Conservation (phyloP, 768 basidiomycete genomes). For the Podaxis sp. region DNA sequence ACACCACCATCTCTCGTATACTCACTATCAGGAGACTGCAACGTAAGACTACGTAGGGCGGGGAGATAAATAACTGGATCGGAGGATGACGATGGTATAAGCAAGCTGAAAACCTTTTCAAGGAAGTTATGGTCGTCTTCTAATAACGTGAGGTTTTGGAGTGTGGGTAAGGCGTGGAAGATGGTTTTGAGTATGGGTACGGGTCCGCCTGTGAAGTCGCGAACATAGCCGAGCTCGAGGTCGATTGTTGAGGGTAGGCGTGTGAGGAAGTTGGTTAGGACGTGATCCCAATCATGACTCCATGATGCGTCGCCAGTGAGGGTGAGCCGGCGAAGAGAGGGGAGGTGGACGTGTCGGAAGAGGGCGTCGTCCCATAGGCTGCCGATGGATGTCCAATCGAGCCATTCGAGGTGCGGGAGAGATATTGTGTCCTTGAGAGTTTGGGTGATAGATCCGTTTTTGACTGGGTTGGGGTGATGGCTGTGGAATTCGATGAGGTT, state of each 20-base stretch:
- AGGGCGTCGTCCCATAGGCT: slow-evolving; percentile 13
- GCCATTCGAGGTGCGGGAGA: slow-evolving; percentile 4
- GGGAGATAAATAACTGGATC: slow-evolving; percentile 3
- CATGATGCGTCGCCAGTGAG: slow-evolving; percentile 4
- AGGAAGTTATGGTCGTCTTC: slow-evolving; percentile 10
- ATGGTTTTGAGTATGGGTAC: background rate
- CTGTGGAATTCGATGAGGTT: slow-evolving; percentile 10
- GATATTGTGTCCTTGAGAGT: background rate
- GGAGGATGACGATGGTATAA: slow-evolving; percentile 1
- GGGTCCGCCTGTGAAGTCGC: background rate
- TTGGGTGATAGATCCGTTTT: background rate
- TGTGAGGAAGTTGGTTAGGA: background rate
- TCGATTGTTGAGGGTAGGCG: background rate
- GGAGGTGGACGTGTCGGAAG: slow-evolving; percentile 5
- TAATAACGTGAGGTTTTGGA: background rate
- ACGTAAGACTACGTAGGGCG: background rate
- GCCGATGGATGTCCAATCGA: slow-evolving; percentile 4
- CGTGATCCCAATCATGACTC: slow-evolving; percentile 7
- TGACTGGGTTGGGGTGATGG: slow-evolving; percentile 8
- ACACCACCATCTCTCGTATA: background rate
- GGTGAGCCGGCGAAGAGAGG: background rate
- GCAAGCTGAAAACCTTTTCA: slow-evolving; percentile 1
- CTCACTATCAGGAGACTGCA: background rate
- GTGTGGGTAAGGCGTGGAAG: slow-evolving; percentile 1
- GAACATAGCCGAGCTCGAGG: slow-evolving; percentile 5